Conservation (phyloP, 2,329 filamentous ascomycete genomes). For the Botrytis elliptica region DNA sequence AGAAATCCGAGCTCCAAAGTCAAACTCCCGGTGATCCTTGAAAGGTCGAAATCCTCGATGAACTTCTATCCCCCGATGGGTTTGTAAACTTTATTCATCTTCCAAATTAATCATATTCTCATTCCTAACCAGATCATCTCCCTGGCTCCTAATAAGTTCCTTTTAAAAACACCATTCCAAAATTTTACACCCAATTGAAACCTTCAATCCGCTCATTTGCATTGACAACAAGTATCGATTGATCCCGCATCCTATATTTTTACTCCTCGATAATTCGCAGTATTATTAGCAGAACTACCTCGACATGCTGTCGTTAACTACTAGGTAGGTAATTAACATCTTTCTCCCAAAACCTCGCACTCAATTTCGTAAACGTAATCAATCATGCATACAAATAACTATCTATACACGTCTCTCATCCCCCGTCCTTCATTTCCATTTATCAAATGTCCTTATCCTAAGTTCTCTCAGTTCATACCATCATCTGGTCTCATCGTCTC, state of each 20-base stretch:
- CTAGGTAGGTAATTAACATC: no score
- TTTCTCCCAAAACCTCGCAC: not conserved
- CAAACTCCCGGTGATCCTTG: not conserved
- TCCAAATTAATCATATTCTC: not conserved
- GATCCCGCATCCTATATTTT: not conserved
- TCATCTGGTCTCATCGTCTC: not conserved
- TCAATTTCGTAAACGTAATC: not conserved
- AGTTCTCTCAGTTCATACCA: not conserved
- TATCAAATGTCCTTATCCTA: not conserved
- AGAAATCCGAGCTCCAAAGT: not conserved
- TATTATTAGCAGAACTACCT: not conserved
- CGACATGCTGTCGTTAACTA: not conserved
- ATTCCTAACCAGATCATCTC: not conserved
- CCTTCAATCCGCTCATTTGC: not conserved
- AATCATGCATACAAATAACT: constrained; percentile 3
- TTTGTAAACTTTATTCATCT: no score
- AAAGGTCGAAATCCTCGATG: not conserved
- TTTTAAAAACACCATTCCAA: not conserved
- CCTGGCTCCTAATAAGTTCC: not conserved
- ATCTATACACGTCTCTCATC: constrained; percentile 1
- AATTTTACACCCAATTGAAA: not conserved
- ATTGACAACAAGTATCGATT: not conserved
- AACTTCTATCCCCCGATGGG: not conserved
- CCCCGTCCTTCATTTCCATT: not conserved
- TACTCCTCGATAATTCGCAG: not conserved